Evolutionary conservation across 1,284 basidiomycete species (phyloP).

Genomic region (Ustilago loliicola): DNA sequence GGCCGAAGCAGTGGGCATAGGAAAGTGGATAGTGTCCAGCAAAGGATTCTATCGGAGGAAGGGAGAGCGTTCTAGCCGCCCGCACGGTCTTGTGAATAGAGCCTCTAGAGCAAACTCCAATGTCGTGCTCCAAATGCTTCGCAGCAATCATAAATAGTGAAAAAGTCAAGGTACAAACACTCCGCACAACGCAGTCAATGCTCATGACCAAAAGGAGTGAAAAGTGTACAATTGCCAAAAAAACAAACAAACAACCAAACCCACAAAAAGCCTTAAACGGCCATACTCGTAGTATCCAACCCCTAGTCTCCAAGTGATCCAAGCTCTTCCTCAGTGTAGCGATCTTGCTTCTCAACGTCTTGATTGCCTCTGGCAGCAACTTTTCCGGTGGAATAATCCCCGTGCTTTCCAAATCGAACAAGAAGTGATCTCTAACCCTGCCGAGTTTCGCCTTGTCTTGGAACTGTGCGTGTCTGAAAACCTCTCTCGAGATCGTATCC

Average conservation of each 20-base stretch:
- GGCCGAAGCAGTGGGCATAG: constrained; percentile 27
- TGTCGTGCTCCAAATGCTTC: not conserved
- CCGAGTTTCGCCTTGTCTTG: constrained; percentile 85
- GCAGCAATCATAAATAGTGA: not conserved
- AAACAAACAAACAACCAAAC: not conserved
- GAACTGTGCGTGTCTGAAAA: constrained; percentile 91
- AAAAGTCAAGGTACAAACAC: not conserved
- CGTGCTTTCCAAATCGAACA: constrained; percentile 92
- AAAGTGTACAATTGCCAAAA: constrained; percentile 27
- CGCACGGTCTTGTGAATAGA: not conserved
- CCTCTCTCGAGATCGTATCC: constrained; percentile 93
- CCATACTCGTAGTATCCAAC: constrained; percentile 33
- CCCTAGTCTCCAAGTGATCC: constrained; percentile 55
- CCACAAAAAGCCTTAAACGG: constrained; percentile 10
- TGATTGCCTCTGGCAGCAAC: constrained; percentile 85
- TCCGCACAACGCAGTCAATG: too few species aligned
- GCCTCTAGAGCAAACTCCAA: too few species aligned
- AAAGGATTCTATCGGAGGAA: constrained; percentile 53
- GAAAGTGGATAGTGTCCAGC: constrained; percentile 53
- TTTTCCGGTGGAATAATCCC: constrained; percentile 87
- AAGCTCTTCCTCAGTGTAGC: constrained; percentile 58
- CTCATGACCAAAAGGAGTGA: not conserved
- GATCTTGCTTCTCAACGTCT: constrained; percentile 86
- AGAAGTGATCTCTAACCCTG: constrained; percentile 90
- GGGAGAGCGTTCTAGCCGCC: constrained; percentile 44